Base-by-base conservation (phyloP, 2,329 filamentous ascomycete genomes). In the Pleurostoma richardsiae region DNA sequence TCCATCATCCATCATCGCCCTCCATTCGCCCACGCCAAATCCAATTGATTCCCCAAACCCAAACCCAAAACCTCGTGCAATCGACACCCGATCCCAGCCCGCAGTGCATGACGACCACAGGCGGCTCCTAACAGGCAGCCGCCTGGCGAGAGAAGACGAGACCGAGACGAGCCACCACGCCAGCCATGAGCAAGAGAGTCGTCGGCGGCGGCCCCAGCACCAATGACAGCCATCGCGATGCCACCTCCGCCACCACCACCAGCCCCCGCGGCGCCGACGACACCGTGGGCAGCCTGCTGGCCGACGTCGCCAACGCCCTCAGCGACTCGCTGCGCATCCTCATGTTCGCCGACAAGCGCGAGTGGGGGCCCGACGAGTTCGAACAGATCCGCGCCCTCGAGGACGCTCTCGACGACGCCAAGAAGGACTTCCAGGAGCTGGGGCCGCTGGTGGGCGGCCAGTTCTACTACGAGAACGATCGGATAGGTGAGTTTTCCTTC, bases 401-500 rank as follows among this genome's bases (percentile, higher is more conserved):
- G 55, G 66, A 70, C 33, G 68, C 72, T n/a, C 68, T 83, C 44
- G 76, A 81, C 58, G 77, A 80, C 54, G 79, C 79, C 47, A 79
- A 76, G 63, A 73, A 71, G 59, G 79, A 83, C 63, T 83, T 82
- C 52, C 79, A 82, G 63, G 72, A 78, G 56, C 66, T 83, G 49
- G 71, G 72, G 27, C 68, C 69, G 41, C 65, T 82, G 40, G 71
- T 82, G 45, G 76, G 79, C 52, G 77, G 78, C 30, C 71, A 75
- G 54, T 67, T 73, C 41, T 78, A 81, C 60, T 82, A 82, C 54
- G 74, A 81, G 56, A 73, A 75, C 49, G 78, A 83, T 57, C 67
- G 76, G 46, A 75, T 70, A 48, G 56, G 77, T 80, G 64, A 54
- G 76, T 68, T 27, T 31, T 19, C 19, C 19, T 19, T 19, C 19